Conservation (phyloP, 148 eudicot genomes). For the Cornus suecica region DNA sequence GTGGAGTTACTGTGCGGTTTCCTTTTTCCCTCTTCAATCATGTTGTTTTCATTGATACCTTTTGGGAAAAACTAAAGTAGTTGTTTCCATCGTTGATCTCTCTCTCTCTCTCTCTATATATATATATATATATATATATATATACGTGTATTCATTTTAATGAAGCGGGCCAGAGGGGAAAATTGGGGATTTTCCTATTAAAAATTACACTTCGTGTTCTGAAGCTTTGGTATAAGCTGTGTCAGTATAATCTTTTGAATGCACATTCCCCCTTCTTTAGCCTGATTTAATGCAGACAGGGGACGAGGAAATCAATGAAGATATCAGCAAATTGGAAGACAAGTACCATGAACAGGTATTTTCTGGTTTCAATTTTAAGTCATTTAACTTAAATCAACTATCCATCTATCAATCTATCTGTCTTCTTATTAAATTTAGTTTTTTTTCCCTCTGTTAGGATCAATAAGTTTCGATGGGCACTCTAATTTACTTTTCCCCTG, state of each 20-base stretch:
- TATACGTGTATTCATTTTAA: neutral
- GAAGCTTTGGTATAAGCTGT: conserved; percentile 4
- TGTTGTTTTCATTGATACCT: conserved; percentile 7
- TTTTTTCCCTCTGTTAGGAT: neutral
- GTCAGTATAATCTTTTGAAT: neutral
- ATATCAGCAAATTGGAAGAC: conserved; percentile 35
- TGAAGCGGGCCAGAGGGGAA: neutral
- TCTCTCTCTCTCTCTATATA: neutral
- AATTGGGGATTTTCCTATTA: neutral
- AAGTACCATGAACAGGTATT: conserved; percentile 47
- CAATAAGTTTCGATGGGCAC: neutral
- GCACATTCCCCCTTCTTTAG: conserved; percentile 23
- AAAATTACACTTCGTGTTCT: neutral
- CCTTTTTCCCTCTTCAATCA: conserved; percentile 7
- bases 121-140: neutral
- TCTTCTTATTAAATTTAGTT: neutral
- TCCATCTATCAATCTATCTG: too few species aligned
- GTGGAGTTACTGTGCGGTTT: neutral
- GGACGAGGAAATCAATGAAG: conserved; percentile 39
- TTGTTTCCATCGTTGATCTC: too few species aligned
- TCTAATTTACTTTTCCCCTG: neutral
- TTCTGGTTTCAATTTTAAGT: neutral
- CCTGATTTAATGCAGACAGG: conserved; percentile 40
- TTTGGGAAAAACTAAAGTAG: too few species aligned
- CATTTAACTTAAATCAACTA: neutral